Evolutionary conservation across 129 eudicot species (phyloP), one percentile per base, ranked within the genome.

Genomic region (Mikania micrantha): DNA sequence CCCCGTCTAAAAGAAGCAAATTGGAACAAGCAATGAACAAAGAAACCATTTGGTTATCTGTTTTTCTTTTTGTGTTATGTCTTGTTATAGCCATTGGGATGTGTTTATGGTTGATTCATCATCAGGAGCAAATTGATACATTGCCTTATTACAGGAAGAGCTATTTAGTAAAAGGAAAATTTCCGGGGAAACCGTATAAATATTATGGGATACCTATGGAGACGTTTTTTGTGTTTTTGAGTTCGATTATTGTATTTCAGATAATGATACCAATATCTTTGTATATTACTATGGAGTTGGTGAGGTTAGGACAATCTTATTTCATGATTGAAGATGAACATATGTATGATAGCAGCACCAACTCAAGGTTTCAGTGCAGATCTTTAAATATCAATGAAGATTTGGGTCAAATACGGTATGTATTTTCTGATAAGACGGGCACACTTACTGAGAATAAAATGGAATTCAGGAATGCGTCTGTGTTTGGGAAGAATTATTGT

Each of bases 361-460:
- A 84, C 67, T 78, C 98, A 5, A 78, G 96, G 78, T 92, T 92
- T 59, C 98, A 92, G 72, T 92, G 98, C 74, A 80, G 98, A n/a
- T n/a, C n/a, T n/a, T n/a, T n/a, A n/a, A n/a, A n/a, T n/a, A n/a
- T n/a, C n/a, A n/a, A n/a, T n/a, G 96, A 92, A 90, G 98, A 92
- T 77, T 77, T 92, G 81, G 98, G 98, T 40, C 98, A 92, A 74
- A 86, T 4, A 59, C 95, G 91, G 25, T 92, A 92, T 77, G 83
- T 92, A 24, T 88, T 92, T 44, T 88, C 98, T 36, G 98, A 92
- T 64, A 92, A 92, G 77, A 92, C 98, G 2, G 98, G 98, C 27
- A 92, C 98, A 6, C 86, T 92, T 58, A 92, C 98, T 7, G 96
- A 92, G 72, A 92, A 92, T 76, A 92, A 92, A 82, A 92, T 92